A percentile compares a stretch with the other conserved stretches of the same genome.
phyloP scores from a whole-genome alignment of 129 eudicot genomes.

The Pseudognaphalium luteoalbum region DNA sequence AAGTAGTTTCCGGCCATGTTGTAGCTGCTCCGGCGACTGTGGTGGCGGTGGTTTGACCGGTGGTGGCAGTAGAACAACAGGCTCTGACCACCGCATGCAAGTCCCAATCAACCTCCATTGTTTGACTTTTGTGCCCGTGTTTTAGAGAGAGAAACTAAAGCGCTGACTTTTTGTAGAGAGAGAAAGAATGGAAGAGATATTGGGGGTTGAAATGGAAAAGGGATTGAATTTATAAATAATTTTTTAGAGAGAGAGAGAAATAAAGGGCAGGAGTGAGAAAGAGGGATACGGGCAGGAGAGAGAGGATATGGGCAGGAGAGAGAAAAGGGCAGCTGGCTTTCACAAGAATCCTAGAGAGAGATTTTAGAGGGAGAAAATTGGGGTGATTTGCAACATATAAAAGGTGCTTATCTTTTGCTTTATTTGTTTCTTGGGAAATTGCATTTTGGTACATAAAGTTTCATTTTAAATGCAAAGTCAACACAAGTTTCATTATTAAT shows the following conservation, averaged over 20 bases:
- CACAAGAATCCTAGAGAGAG: conserved; percentile 6
- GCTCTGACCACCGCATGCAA: conserved; percentile 94
- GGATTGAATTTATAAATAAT: conserved; percentile 29
- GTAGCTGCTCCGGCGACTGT: background rate
- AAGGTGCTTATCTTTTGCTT: conserved; percentile 22
- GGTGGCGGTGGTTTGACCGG: conserved; percentile 33
- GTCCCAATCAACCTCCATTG: conserved; percentile 85
- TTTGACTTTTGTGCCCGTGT: conserved; percentile 26
- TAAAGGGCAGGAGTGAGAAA: conserved; percentile 33
- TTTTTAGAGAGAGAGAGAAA: conserved; percentile 37
- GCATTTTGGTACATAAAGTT: conserved; percentile 27
- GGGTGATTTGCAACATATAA: background rate
- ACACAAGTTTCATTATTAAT: too few relatives aligned
- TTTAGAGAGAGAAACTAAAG: conserved; percentile 54
- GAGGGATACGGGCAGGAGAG: conserved; percentile 25
- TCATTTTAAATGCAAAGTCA: background rate
- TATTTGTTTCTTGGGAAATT: conserved; percentile 13
- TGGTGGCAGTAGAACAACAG: conserved; percentile 57
- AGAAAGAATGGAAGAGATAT: conserved; percentile 25
- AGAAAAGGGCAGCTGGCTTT: conserved; percentile 38
- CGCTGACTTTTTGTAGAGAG: conserved; percentile 89
- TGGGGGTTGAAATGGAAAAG: conserved; percentile 42
- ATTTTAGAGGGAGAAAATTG: conserved; percentile 11
- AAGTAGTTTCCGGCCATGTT: conserved; percentile 14
- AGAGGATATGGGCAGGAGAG: conserved; percentile 26